Evolutionary conservation across 495 filamentous ascomycete genomes (phyloP).

Genomic region (Talaromyces liani): DNA sequence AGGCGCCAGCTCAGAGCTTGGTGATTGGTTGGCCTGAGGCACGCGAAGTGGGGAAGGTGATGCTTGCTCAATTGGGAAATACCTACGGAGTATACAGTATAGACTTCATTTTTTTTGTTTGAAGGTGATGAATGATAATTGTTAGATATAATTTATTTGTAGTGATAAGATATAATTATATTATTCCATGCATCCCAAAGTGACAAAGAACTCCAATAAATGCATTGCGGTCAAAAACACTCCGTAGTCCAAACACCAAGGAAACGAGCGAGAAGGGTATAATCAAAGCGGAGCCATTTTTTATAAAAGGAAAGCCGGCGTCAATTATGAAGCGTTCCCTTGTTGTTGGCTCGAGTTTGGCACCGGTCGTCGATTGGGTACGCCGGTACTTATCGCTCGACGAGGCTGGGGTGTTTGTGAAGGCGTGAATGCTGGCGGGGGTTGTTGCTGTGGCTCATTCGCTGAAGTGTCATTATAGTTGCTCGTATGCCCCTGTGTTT

Average conservation of each 20-base stretch:
- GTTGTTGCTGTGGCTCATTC: neutral
- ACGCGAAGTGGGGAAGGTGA: neutral
- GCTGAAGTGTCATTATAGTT: neutral
- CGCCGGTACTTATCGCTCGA: neutral
- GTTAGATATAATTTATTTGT: neutral
- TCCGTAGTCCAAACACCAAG: neutral
- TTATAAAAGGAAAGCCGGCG: neutral
- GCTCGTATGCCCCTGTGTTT: neutral
- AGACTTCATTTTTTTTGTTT: no score
- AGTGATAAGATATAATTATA: neutral
- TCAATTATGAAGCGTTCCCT: neutral
- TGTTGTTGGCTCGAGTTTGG: conserved; percentile 2
- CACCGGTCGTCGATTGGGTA: conserved; percentile 9
- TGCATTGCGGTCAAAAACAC: neutral
- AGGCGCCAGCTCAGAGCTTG: neutral
- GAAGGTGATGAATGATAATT: no score
- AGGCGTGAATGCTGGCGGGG: neutral
- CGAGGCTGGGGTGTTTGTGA: neutral
- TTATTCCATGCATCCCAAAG: neutral
- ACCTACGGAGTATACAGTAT: no score
- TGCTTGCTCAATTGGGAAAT: neutral
- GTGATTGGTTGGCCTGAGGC: neutral
- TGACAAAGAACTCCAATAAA: neutral
- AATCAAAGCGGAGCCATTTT: neutral
- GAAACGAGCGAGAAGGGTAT: neutral